A percentile compares a stretch with the other conserved stretches of the same genome.
Conservation (phyloP, 345 rosid genomes). For the Arabidopsis arenosa region DNA sequence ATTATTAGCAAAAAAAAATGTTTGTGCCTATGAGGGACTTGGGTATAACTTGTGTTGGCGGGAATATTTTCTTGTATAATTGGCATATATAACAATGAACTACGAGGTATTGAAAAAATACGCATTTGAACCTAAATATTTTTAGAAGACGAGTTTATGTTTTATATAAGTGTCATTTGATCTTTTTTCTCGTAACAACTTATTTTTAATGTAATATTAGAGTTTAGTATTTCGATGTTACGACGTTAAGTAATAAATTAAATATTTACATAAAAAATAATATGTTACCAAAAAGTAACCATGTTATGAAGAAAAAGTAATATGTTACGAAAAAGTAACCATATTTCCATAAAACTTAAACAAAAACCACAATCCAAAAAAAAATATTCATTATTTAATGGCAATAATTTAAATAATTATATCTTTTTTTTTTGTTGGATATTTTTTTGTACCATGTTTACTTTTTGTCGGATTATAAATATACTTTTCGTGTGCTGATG, state of each 20-base stretch:
- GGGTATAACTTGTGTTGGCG: no score
- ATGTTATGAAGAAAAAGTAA: no score
- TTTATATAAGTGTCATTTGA: not conserved
- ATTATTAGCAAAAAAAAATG: no score
- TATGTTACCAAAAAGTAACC: not conserved
- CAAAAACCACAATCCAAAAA: no score
- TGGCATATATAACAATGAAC: not conserved
- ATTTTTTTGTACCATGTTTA: not conserved
- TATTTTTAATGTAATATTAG: not conserved
- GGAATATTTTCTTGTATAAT: not conserved
- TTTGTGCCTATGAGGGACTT: no score
- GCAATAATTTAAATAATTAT: no score
- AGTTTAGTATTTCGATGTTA: not conserved
- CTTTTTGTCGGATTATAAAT: no score
- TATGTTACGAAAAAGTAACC: not conserved
- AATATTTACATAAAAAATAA: no score
- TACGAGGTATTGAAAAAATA: not conserved
- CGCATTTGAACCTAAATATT: not conserved
- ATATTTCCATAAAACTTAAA: no score
- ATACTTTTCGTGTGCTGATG: not conserved
- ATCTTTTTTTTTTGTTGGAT: no score
- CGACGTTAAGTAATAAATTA: no score
- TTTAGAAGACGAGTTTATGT: not conserved
- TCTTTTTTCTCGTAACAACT: not conserved
- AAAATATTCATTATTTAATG: no score